Conservation (phyloP, 257 asterid genomes). For the Thymus quinquecostatus region DNA sequence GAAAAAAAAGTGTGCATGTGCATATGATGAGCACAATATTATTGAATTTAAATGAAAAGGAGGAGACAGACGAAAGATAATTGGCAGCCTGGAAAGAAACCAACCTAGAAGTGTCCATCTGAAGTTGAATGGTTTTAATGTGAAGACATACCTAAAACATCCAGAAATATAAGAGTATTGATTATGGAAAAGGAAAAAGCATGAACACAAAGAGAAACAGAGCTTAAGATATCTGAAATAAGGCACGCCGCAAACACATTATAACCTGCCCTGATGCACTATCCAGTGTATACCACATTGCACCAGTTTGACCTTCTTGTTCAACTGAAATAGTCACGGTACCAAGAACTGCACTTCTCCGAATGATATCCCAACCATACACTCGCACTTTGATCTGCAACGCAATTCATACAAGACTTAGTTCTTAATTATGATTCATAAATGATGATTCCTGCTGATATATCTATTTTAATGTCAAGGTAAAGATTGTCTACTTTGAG, state of each 20-base stretch:
- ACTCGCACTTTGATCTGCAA: constrained; percentile 82
- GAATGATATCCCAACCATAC: constrained; percentile 86
- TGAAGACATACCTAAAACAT: constrained; percentile 83
- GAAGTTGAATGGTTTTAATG: constrained; percentile 62
- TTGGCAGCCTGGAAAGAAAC: not conserved
- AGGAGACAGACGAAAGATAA: not conserved
- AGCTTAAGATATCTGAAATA: constrained; percentile 19
- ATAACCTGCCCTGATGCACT: constrained; percentile 89
- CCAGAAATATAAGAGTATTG: constrained; percentile 26
- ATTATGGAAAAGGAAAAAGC: constrained; percentile 16
- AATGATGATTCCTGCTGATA: not conserved
- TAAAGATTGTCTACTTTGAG: constrained; percentile 4
- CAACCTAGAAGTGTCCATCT: constrained; percentile 61
- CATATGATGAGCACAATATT: not conserved
- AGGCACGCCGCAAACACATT: constrained; percentile 9
- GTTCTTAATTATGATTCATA: not conserved
- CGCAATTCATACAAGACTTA: constrained; percentile 36
- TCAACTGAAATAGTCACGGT: constrained; percentile 68
- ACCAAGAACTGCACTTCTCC: constrained; percentile 93
- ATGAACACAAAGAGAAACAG: constrained; percentile 6
- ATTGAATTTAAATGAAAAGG: constrained; percentile 15
- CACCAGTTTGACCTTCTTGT: constrained; percentile 78
- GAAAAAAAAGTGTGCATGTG: not conserved
- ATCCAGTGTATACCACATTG: constrained; percentile 78
- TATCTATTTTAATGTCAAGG: not conserved